Conservation (phyloP, 495 filamentous ascomycete genomes). For the Bathelium albidoporum region DNA sequence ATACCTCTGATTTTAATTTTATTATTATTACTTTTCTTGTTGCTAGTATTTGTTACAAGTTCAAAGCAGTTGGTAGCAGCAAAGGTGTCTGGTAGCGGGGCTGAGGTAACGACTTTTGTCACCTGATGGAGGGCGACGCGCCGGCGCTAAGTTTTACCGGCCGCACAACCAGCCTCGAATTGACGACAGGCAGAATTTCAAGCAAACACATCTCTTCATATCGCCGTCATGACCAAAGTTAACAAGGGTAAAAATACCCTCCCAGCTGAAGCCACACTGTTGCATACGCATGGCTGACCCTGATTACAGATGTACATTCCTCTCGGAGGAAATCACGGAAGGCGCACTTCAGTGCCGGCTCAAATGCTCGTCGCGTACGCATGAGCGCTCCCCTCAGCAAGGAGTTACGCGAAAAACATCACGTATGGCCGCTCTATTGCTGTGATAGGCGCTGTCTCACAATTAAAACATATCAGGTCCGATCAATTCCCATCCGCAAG, state of each 20-base stretch:
- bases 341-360: slow-evolving; percentile 89
- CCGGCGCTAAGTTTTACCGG: not conserved
- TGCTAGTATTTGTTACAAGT: no score
- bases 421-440: slow-evolving; percentile 45
- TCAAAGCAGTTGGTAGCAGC: no score
- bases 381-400: slow-evolving; percentile 92
- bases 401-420: slow-evolving; percentile 93
- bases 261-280: not conserved
- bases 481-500: slow-evolving; percentile 93
- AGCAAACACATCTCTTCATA: slow-evolving; percentile 20
- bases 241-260: not conserved
- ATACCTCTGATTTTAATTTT: no score
- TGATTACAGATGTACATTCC: slow-evolving; percentile 52
- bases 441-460: slow-evolving; percentile 20
- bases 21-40: no score
- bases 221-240: not conserved
- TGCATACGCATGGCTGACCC: not conserved
- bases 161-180: not conserved
- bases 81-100: no score
- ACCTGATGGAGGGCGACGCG: no score
- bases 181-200: slow-evolving; percentile 12
- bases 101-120: no score
- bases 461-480: slow-evolving; percentile 50
- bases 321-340: slow-evolving; percentile 96
- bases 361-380: slow-evolving; percentile 79